phyloP scores from a whole-genome alignment of 441 rosid genomes.

The Erodium texanum region DNA sequence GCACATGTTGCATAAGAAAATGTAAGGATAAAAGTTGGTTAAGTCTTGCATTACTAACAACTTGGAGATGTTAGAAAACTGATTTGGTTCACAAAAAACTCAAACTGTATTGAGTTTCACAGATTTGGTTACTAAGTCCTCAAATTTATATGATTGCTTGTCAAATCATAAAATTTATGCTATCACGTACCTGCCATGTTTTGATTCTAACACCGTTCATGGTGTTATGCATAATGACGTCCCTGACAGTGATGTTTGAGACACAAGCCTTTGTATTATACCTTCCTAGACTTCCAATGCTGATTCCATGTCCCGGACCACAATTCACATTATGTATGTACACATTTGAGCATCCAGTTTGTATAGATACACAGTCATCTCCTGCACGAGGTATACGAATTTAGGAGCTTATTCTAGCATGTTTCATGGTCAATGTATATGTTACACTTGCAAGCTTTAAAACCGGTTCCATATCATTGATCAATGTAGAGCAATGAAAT shows the following conservation, averaged over 20 bases:
- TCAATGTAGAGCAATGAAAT: conserved; percentile 13
- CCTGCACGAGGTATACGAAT: conserved; percentile 44
- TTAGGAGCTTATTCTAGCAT: too few species aligned
- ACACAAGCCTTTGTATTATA: conserved; percentile 87
- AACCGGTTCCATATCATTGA: too few species aligned
- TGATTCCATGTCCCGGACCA: conserved; percentile 40
- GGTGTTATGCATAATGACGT: conserved; percentile 71
- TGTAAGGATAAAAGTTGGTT: conserved; percentile 5
- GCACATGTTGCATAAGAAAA: conserved; percentile 23
- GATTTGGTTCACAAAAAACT: too few species aligned
- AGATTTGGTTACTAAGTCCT: too few species aligned
- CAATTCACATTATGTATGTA: conserved; percentile 76
- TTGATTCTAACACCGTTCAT: conserved; percentile 91
- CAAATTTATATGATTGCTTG: too few species aligned
- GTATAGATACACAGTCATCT: conserved; percentile 89
- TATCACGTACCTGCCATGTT: conserved; percentile 81
- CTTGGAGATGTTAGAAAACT: too few species aligned
- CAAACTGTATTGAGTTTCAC: too few species aligned
- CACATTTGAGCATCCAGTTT: conserved; percentile 87
- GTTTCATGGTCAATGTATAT: too few species aligned
- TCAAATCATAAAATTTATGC: conserved; percentile 11
- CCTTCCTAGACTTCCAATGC: conserved; percentile 77
- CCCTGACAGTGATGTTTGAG: conserved; percentile 80
- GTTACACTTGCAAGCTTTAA: too few species aligned
- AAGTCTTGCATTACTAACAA: too few species aligned